Evolutionary conservation across 2,329 filamentous ascomycete species (phyloP).

Genomic region (Cercospora brassicicola): DNA sequence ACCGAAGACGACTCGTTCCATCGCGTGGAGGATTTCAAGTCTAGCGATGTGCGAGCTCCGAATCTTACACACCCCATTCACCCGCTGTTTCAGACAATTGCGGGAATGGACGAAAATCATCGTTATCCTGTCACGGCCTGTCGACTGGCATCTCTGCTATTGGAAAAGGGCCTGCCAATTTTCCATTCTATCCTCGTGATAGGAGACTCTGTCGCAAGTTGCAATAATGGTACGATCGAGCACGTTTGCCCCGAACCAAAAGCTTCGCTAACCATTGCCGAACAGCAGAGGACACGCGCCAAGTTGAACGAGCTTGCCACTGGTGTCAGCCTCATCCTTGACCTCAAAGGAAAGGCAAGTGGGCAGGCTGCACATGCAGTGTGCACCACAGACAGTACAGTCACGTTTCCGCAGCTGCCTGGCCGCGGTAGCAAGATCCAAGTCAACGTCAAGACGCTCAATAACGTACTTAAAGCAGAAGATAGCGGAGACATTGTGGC

Average conservation of each 20-base stretch:
- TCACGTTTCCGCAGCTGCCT: neutral
- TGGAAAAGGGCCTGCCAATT: neutral
- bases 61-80: neutral
- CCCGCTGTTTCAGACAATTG: neutral
- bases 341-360: too few relatives aligned
- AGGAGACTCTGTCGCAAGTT: neutral
- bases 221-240: neutral
- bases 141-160: neutral
- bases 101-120: neutral
- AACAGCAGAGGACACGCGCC: neutral
- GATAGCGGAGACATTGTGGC: neutral
- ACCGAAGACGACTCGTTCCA: neutral
- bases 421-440: neutral
- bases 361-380: too few relatives aligned
- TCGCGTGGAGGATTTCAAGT: neutral
- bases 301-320: neutral
- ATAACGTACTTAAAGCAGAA: neutral
- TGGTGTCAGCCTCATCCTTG: neutral
- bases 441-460: neutral
- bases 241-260: neutral
- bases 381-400: neutral
- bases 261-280: neutral
- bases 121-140: neutral
- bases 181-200: neutral
- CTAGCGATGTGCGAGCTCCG: neutral